Evolutionary conservation across 768 basidiomycete genomes (phyloP), one percentile per base, ranked within the genome.

Genomic region (Astraeus odoratus): DNA sequence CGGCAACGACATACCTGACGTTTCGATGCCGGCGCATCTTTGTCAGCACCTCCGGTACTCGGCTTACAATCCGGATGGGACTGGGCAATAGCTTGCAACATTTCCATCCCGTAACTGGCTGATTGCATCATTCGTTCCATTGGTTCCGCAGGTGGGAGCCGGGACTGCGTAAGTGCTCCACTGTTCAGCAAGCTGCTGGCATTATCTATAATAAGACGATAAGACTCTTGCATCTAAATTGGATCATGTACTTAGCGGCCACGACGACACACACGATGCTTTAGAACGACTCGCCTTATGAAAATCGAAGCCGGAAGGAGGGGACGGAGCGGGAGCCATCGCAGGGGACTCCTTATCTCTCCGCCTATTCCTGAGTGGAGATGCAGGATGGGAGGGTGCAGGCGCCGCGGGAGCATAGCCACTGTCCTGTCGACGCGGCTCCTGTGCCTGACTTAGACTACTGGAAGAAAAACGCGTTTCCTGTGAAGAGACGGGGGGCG

Each of bases 121-220:
- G 73, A 70, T 53, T 72, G 70, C 39, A 66, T 29, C 66, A 74
- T 71, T 46, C 66, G 67, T 9, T 75, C 74, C n/a, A 74, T 43
- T 18, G 42, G 54, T 43, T 72, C 70, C 8, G 35, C 56, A 16
- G 65, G 56, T 51, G 53, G 57, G 27, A 46, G 41, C 41, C 48
- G 57, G 42, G 43, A 54, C 50, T 39, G 55, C 49, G 26, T 54
- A 48, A 52, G 57, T 46, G 56, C 41, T 40, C 51, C 57, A 13
- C 49, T 34, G 12, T 44, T 23, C 43, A 67, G 41, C 46, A 67
- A 56, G 52, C 52, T 59, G 15, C 57, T 60, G n/a, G 68, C 52
- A 42, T 49, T 59, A 50, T 75, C 68, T 49, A 74, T 58, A 50
- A 75, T 64, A 36, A 67, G 45, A 34, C 65, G 61, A 55, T 74